Conservation (phyloP, 176 grass and related monocot genomes). For the Thinopyrum elongatum region DNA sequence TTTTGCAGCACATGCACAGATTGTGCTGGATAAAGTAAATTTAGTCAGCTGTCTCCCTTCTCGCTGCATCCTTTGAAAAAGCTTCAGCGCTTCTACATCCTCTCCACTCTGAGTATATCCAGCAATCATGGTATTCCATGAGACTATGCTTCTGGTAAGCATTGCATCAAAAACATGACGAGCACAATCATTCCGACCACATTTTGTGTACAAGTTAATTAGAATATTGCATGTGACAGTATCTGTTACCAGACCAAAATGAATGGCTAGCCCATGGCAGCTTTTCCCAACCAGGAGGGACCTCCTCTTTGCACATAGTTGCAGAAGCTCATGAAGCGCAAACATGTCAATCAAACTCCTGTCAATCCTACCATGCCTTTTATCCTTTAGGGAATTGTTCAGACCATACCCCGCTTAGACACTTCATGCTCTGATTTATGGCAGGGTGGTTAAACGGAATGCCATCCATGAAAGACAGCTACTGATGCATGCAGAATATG, state of each 20-base stretch:
- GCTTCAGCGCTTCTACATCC: slow-evolving; percentile 39
- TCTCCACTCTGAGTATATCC: slow-evolving; percentile 45
- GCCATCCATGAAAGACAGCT: slow-evolving; percentile 30
- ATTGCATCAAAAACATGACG: slow-evolving; percentile 54
- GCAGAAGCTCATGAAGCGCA: slow-evolving; percentile 33
- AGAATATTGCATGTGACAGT: slow-evolving; percentile 59
- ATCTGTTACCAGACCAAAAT: slow-evolving; percentile 49
- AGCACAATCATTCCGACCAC: slow-evolving; percentile 43
- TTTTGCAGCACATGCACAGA: slow-evolving; percentile 58
- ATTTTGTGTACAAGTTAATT: slow-evolving; percentile 63
- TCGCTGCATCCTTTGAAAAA: slow-evolving; percentile 59
- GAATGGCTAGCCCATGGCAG: slow-evolving; percentile 56
- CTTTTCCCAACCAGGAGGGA: slow-evolving; percentile 41
- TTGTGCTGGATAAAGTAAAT: slow-evolving; percentile 64
- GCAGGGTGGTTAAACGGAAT: slow-evolving; percentile 17
- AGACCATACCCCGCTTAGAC: slow-evolving; percentile 10
- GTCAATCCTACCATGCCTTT: slow-evolving; percentile 21
- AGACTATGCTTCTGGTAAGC: slow-evolving; percentile 46
- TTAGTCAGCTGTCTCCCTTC: slow-evolving; percentile 47
- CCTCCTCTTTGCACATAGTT: slow-evolving; percentile 44
- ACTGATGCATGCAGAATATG: slow-evolving; percentile 1
- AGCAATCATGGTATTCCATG: slow-evolving; percentile 78
- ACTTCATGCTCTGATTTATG: not conserved
- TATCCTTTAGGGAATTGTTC: slow-evolving; percentile 10
- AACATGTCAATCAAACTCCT: slow-evolving; percentile 19